Base-by-base conservation (phyloP, 2,329 filamentous ascomycete genomes). In the Plenodomus lindquistii region DNA sequence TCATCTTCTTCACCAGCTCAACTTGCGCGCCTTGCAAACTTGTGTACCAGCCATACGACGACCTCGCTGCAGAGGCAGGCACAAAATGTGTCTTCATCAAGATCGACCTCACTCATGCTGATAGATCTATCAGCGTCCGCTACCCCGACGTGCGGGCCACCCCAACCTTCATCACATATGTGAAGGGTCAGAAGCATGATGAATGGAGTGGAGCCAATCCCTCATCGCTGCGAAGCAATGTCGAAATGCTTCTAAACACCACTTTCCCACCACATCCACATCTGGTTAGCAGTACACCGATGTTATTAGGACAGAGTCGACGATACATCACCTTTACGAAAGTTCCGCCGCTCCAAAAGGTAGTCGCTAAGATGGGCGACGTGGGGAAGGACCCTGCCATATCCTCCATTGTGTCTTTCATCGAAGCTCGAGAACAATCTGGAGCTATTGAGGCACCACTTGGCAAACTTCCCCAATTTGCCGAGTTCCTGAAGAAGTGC, bases 1-100 rank as follows among this genome's bases (percentile, higher is more conserved):
- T 93, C 31, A 81, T 97, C 47, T 97, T 97, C 77, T 97, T 97
- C 75, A 97, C 93, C 0, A 96, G 90, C 3, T 83, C 88, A 2
- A 94, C 87, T 2, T 97, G 92, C 66, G 82, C 85, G 1, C 91
- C 92, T 0, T 97, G 93, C 80, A 93, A 88, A 70, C 74, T 84
- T 15, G 81, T 93, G 2, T 95, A 96, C 62, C 90, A 92, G 1
- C 73, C 86, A 0, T 97, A 90, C 63, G 88, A 95, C 52, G 80
- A 89, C 55, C 78, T 97, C 0, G 91, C 92, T 1, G 83, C 81
- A 20, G 87, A 95, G 66, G 79, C 86, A 21, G 86, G 82, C 1
- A 75, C 81, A 24, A 86, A 86, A 59, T 86, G 85, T 3, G 76
- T 84, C 0, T 81, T 97, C 40, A 85, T 97, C 74, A 94, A 95